Evolutionary conservation across 192 early-diverging fungal genomes (phyloP).

Genomic region (Allomyces macrogynus): DNA sequence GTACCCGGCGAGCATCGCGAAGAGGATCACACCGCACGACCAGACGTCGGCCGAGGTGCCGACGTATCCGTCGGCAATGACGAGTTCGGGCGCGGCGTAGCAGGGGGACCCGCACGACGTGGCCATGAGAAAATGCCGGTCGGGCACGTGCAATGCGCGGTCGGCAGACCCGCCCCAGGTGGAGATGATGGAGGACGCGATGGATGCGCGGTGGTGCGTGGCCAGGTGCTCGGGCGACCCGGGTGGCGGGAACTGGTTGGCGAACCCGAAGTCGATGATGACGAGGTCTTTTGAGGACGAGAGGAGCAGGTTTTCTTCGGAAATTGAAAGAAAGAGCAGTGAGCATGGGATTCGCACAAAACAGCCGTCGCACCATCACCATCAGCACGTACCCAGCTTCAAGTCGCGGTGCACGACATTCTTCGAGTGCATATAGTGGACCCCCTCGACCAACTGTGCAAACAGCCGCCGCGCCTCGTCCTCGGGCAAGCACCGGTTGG

Average conservation of each 20-base stretch:
- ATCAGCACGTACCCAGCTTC: conserved; percentile 36
- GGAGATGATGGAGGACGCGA: no score
- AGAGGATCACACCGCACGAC: conserved; percentile 95
- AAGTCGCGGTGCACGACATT: conserved; percentile 93
- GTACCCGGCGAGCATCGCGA: conserved; percentile 76
- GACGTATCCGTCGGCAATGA: conserved; percentile 92
- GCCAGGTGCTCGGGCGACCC: background rate
- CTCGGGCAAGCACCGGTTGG: conserved; percentile 13
- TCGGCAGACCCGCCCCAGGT: no score
- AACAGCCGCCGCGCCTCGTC: conserved; percentile 34
- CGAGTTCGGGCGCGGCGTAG: conserved; percentile 96
- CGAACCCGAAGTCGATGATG: conserved; percentile 98
- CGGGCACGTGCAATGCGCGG: background rate
- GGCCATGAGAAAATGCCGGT: conserved; percentile 41
- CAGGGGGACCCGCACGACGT: conserved; percentile 96
- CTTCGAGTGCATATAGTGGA: conserved; percentile 66
- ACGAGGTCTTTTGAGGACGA: conserved; percentile 78
- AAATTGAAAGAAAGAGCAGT: background rate
- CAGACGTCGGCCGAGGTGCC: conserved; percentile 94
- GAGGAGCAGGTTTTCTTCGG: conserved; percentile 67
- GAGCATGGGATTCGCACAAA: background rate
- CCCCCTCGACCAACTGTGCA: conserved; percentile 44
- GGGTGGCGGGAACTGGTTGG: conserved; percentile 46
- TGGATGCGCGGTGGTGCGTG: background rate
- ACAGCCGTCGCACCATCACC: background rate